A percentile compares a stretch with the other conserved stretches of the same genome.
These are phyloP conservation scores for Themeda triandra DNA, from an alignment of 176 grass and related monocot genomes.

Conservation along the genomic window DNA sequence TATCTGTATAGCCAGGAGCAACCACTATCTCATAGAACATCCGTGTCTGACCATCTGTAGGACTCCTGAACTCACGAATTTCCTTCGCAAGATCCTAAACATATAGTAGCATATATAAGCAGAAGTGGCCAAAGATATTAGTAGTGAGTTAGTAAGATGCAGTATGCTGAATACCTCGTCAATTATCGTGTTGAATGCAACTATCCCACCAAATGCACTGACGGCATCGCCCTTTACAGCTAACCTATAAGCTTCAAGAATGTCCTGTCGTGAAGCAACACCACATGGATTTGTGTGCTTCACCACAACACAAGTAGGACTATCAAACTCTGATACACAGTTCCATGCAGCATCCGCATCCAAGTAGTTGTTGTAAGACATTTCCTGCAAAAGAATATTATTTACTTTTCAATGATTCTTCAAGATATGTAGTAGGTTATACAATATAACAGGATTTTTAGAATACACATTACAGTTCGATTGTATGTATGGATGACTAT, in stretches of 20 bases:
- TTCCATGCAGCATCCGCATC: slow-evolving; percentile 98
- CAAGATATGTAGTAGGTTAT: slow-evolving; percentile 6
- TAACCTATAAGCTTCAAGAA: slow-evolving; percentile 82
- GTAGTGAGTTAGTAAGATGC: not conserved
- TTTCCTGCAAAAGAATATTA: slow-evolving; percentile 53
- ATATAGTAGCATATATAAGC: not conserved
- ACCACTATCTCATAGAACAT: slow-evolving; percentile 99
- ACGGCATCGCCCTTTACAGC: slow-evolving; percentile 80
- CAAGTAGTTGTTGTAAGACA: slow-evolving; percentile 97
- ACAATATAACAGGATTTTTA: not conserved
- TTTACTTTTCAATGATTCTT: not conserved
- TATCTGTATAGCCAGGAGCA: slow-evolving; percentile 76
- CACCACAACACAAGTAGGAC: slow-evolving; percentile 81
- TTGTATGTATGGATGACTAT: not conserved
- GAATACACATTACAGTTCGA: not conserved
- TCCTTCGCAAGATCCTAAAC: slow-evolving; percentile 82
- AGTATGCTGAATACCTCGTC: slow-evolving; percentile 44
- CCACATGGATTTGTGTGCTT: slow-evolving; percentile 97
- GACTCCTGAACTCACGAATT: slow-evolving; percentile 86
- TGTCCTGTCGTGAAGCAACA: slow-evolving; percentile 61
- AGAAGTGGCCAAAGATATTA: not conserved
- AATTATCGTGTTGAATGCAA: slow-evolving; percentile 81
- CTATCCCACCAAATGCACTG: slow-evolving; percentile 94
- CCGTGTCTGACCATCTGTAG: slow-evolving; percentile 57
- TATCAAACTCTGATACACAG: slow-evolving; percentile 79